Evolutionary conservation across 208 protist genomes (phyloP), one percentile per base, ranked within the genome.

Genomic region (Balamuthia mandrillaris): DNA sequence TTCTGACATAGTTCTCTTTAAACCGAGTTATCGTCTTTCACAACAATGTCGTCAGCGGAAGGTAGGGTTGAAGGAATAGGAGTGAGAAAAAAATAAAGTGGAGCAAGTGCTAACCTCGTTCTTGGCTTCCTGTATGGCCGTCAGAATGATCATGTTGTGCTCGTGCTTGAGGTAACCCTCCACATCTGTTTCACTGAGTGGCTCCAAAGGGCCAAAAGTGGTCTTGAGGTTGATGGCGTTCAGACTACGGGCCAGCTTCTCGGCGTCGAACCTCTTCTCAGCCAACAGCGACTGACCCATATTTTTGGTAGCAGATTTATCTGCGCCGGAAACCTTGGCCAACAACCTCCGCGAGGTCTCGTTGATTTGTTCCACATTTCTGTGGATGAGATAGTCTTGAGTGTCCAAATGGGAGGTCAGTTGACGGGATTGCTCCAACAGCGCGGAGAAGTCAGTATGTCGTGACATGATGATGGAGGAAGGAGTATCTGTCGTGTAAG

Each of bases 211-310:
- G 44, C 54, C 66, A 31, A 56, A 77, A 45, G 66, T 77, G 7
- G 54, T 35, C 37, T 77, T 77, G 24, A 77, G 29, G 54, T 77
- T 77, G 44, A 77, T 24, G n/a, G 37, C 66, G 66, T 77, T 77
- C 37, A 77, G 66, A 77, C 54, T 77, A 27, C 66, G 9, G 21
- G 66, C 49, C 5, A 77, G 66, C 66, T 77, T 77, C 24, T 77
- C 66, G 9, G 66, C 66, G 24, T 77, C 66, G 44, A 77, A 77
- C n/a, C 66, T 45, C 44, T 54, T 47, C 4, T 39, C 54, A 5
- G 66, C 66, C 66, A 77, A 35, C 27, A 77, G 44, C 14, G 49
- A 77, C 29, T 45, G 66, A 56, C 66, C 66, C 66, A 56, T 77
- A 29, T 77, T 77, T 33, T 77, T 77, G 3, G 39, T 24, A 3